These are phyloP conservation scores for Blastocystis sp. DNA, from an alignment of 352 stramenopile genomes.

Conservation along the genomic window DNA sequence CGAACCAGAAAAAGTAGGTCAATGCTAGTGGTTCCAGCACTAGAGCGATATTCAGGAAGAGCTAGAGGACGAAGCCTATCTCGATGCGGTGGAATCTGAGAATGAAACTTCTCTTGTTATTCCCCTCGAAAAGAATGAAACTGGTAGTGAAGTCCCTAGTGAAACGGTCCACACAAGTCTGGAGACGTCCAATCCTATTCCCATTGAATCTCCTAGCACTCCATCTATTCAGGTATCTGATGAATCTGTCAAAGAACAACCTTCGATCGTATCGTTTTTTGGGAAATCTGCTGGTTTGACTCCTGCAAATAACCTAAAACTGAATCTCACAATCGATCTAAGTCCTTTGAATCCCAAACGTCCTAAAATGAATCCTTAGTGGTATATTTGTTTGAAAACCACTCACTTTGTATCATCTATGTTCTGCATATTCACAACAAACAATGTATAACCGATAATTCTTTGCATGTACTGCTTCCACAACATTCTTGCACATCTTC, in stretches of 20 bases:
- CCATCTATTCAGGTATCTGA: not conserved
- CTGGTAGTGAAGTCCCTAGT: not conserved
- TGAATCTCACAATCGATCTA: not conserved
- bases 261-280: conserved; percentile 16
- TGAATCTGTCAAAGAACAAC: too few species aligned
- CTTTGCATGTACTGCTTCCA: not conserved
- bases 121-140: not conserved
- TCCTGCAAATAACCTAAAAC: not conserved
- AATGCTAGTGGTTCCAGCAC: not conserved
- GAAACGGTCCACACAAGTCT: not conserved
- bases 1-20: not conserved
- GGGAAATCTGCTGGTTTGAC: not conserved
- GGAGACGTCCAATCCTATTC: not conserved
- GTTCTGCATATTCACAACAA: not conserved
- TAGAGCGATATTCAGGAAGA: not conserved
- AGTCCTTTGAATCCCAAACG: not conserved
- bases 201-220: not conserved
- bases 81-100: not conserved
- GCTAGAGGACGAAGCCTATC: conserved; percentile 1
- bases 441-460: not conserved
- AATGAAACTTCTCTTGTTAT: not conserved
- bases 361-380: not conserved
- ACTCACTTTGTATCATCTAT: not conserved
- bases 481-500: not conserved
- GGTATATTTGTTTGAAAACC: not conserved